Evolutionary conservation across 2,329 filamentous ascomycete species (phyloP), one percentile per base, ranked within the genome.

Genomic region (Neoarthrinium moseri): DNA sequence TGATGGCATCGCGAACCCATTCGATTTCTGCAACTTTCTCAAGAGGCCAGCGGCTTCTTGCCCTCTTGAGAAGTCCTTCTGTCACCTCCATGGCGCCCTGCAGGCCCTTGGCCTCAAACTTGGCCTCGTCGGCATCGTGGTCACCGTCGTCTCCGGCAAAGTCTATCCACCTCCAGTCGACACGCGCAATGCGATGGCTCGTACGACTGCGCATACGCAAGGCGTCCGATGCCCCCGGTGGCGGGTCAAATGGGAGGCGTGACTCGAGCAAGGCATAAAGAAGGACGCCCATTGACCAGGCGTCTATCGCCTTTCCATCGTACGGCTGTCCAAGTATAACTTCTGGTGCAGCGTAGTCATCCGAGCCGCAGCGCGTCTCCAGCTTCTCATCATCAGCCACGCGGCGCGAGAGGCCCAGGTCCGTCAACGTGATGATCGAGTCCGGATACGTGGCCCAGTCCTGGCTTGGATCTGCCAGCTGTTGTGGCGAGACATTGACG

Each of bases 341-440:
- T 65, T 99, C 94, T 0, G 94, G 94, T 0, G 94, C 92, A 2
- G 92, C 92, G 63, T 99, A 99, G 68, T 99, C 94, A 68, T 97
- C 94, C 32, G 89, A 95, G 24, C 94, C 94, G 65, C 94, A 99
- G 8, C 94, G 83, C 2, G 92, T 97, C 50, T 89, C 89, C n/a
- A 99, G 78, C 50, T 92, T 86, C 54, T 95, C 90, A 43, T 90
- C 89, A 51, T 90, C 86, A 13, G 89, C 82, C 30, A 97, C 89
- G 27, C 87, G 85, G 45, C 92, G 82, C 3, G 91, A 95, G 11
- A 99, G 81, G 12, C 94, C 94, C 11, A 99, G 77, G 63, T 99
- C 94, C 13, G 91, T 95, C 33, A 99, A 77, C 2, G 91, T 96
- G 46, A 92, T 81, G 43, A 97, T 80, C 2, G 92, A 87, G 59